Conservation (phyloP, 768 basidiomycete genomes). For the Leccinum aurantiacum region DNA sequence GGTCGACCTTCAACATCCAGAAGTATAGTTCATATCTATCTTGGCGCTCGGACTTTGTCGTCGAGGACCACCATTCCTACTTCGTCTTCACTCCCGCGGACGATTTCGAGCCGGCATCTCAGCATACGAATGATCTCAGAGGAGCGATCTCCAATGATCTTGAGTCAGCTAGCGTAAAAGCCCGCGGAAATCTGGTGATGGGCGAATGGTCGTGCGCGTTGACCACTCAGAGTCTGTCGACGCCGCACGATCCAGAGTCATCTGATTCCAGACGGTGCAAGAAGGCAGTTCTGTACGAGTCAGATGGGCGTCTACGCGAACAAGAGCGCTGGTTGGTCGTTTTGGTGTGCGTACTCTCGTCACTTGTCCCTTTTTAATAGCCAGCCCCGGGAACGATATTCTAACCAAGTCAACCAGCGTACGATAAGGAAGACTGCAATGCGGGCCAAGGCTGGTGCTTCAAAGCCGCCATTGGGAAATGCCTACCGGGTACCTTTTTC, state of each 20-base stretch:
- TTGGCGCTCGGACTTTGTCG: slow-evolving; percentile 56
- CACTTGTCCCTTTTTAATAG: background rate
- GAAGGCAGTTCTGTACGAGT: slow-evolving; percentile 51
- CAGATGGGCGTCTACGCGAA: slow-evolving; percentile 61
- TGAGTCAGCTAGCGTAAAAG: slow-evolving; percentile 26
- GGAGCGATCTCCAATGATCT: slow-evolving; percentile 16
- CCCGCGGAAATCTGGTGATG: slow-evolving; percentile 45
- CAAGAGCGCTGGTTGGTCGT: slow-evolving; percentile 60
- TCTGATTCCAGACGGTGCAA: slow-evolving; percentile 28
- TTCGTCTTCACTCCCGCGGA: slow-evolving; percentile 64
- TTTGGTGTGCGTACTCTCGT: slow-evolving; percentile 55
- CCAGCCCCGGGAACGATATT: background rate
- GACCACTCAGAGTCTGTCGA: slow-evolving; percentile 47
- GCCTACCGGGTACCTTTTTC: slow-evolving; percentile 58
- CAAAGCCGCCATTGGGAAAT: slow-evolving; percentile 53
- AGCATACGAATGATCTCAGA: slow-evolving; percentile 42
- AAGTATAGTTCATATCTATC: slow-evolving; percentile 43
- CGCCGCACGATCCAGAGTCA: slow-evolving; percentile 41
- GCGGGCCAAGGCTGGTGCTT: slow-evolving; percentile 71
- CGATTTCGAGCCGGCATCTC: slow-evolving; percentile 41
- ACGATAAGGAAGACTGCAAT: slow-evolving; percentile 59
- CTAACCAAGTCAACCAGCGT: slow-evolving; percentile 39
- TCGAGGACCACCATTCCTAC: slow-evolving; percentile 76
- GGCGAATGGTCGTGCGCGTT: slow-evolving; percentile 56
- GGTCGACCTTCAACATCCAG: slow-evolving; percentile 52